phyloP scores from a whole-genome alignment of 192 early-diverging fungal species.

The Podila epigama region DNA sequence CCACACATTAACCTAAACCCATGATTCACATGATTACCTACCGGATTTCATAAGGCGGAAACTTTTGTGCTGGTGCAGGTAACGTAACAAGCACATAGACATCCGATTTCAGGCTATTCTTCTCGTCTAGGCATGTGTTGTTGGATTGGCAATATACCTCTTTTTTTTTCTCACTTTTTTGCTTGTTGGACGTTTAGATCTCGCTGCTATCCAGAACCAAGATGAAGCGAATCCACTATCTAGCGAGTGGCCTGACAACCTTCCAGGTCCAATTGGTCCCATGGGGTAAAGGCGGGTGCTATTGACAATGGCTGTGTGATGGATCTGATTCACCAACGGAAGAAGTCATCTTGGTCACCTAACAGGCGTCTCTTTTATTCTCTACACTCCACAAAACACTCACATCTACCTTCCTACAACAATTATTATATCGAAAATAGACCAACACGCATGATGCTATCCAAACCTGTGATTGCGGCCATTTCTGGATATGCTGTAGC shows the following conservation, averaged over 20 bases:
- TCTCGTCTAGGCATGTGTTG: not conserved
- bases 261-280: conserved; percentile 52
- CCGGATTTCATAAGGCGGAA: conserved; percentile 47
- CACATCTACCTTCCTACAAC: not conserved
- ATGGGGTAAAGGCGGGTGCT: conserved; percentile 49
- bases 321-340: too few relatives aligned
- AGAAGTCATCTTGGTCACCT: too few relatives aligned
- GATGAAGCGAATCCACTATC: conserved; percentile 48
- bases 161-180: not conserved
- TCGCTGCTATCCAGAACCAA: conserved; percentile 47
- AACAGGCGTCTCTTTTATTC: too few relatives aligned
- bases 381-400: too few relatives aligned
- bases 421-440: not conserved
- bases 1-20: too few relatives aligned
- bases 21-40: too few relatives aligned
- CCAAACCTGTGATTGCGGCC: conserved; percentile 62
- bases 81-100: not conserved
- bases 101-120: not conserved
- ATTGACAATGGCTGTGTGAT: too few relatives aligned
- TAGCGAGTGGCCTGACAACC: conserved; percentile 32
- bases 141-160: not conserved
- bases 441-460: conserved; percentile 53
- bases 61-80: conserved; percentile 59
- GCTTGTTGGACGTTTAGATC: conserved; percentile 12
- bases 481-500: conserved; percentile 62